Percentiles rank a stretch among this genome's conserved stretches.
phyloP scores from a whole-genome alignment of 176 grass and related monocot species.

The Elymus sibiricus region DNA sequence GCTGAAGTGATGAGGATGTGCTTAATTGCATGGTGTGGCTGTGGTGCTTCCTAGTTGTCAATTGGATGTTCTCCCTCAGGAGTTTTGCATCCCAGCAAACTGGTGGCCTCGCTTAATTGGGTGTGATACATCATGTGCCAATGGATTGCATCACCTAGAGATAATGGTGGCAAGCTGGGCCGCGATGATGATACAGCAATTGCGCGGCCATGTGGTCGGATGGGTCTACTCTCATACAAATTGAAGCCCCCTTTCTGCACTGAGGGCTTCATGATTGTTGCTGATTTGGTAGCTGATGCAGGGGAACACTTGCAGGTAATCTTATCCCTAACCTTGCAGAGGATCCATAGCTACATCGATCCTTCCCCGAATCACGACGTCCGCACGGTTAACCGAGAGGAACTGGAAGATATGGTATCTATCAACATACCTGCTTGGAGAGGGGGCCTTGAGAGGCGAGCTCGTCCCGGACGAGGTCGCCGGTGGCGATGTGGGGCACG shows the following conservation, averaged over 20 bases:
- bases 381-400: too few species aligned
- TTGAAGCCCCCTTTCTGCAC: not conserved
- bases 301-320: not conserved
- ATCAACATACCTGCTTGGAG: constrained; percentile 44
- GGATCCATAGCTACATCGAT: too few species aligned
- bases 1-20: not conserved
- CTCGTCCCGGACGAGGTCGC: constrained; percentile 90
- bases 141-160: not conserved
- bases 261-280: not conserved
- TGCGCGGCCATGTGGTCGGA: too few species aligned
- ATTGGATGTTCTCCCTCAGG: not conserved
- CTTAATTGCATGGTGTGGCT: not conserved
- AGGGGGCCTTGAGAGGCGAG: constrained; percentile 50
- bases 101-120: not conserved
- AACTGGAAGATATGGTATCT: not conserved
- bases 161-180: not conserved
- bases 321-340: too few species aligned
- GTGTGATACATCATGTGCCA: not conserved
- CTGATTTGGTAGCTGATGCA: not conserved
- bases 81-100: not conserved
- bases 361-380: too few species aligned
- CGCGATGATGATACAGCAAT: not conserved
- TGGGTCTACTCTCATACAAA: not conserved
- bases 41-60: not conserved
- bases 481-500: constrained; percentile 97